A percentile compares a stretch with the other conserved stretches of the same genome.
phyloP scores from a whole-genome alignment of 768 basidiomycete species.

The Amanita rubescens region DNA sequence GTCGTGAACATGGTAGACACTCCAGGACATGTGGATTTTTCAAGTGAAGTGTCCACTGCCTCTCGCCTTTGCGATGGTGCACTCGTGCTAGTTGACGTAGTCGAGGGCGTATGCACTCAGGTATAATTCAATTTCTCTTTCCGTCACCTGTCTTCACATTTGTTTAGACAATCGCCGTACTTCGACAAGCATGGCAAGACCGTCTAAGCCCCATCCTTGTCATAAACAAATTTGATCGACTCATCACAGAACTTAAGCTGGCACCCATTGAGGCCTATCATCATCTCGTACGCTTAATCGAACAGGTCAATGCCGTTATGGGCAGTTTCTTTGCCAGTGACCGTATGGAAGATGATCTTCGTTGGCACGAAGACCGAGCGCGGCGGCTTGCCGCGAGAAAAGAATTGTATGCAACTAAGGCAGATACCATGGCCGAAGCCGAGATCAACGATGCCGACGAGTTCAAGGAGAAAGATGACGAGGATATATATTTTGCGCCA shows the following conservation, averaged over 20 bases:
- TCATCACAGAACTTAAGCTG: slow-evolving; percentile 90
- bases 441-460: slow-evolving; percentile 51
- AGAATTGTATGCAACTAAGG: slow-evolving; percentile 59
- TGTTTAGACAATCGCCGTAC: slow-evolving; percentile 83
- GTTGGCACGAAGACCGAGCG: slow-evolving; percentile 92
- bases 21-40: slow-evolving; percentile 98
- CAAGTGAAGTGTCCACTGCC: slow-evolving; percentile 93
- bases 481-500: slow-evolving; percentile 95
- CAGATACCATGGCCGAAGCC: slow-evolving; percentile 31
- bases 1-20: slow-evolving; percentile 96
- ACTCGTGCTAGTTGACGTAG: slow-evolving; percentile 90
- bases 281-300: slow-evolving; percentile 87
- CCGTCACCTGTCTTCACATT: neutral
- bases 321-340: slow-evolving; percentile 93
- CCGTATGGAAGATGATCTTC: slow-evolving; percentile 91
- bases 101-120: slow-evolving; percentile 98
- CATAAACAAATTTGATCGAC: slow-evolving; percentile 93
- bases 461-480: slow-evolving; percentile 95
- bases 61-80: slow-evolving; percentile 93
- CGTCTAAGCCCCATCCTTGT: slow-evolving; percentile 85
- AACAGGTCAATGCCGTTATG: slow-evolving; percentile 98
- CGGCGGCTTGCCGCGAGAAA: slow-evolving; percentile 71
- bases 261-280: slow-evolving; percentile 90
- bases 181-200: slow-evolving; percentile 92
- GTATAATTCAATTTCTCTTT: slow-evolving; percentile 32